Evolutionary conservation across 1,284 basidiomycete species (phyloP), one percentile per base, ranked within the genome.

Genomic region (Rhodotorula glutinis): DNA sequence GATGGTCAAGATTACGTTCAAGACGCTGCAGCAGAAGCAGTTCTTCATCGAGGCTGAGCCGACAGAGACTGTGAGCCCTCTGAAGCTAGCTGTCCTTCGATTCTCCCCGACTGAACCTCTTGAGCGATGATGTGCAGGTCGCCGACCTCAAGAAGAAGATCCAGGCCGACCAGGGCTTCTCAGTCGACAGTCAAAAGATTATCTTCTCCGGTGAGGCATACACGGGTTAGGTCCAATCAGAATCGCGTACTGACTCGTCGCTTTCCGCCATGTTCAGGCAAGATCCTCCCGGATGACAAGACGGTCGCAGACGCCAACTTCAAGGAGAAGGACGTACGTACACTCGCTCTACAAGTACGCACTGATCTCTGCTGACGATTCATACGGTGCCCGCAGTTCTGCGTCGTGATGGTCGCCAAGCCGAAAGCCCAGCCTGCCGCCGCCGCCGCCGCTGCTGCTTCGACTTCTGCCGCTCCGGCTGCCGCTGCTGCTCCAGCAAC

Each of bases 351-450:
- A 4, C 2, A 8, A 25, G 3, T 14, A 10, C 7, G 4, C 38
- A 0, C 23, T 51, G 25, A 62, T 5, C 29, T 27, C 14, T 13
- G 8, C 21, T 38, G 8, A 47, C 41, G 38, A 43, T n/a, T n/a
- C n/a, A n/a, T n/a, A n/a, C n/a, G n/a, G n/a, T 2, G 5, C 56
- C 7, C 25, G 47, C 63, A 73, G 79, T 99, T 99, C 82, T 83
- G 98, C 67, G 96, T 99, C 25, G 86, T 98, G 56, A 98, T 98
- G 95, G 91, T 98, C 54, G 87, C 92, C 62, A 98, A 97, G 85
- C 86, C 86, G 29, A 87, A 89, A 78, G 82, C 86, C 3, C 81
- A 82, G 0, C 79, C 74, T 23, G 71, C 78, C 19, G 66, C 76
- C 23, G 73, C 78, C 30, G 75, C 77, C 19, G 63, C 79, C 23